Conservation (phyloP, 192 early-diverging fungal species). For the Umbelopsis sp. region DNA sequence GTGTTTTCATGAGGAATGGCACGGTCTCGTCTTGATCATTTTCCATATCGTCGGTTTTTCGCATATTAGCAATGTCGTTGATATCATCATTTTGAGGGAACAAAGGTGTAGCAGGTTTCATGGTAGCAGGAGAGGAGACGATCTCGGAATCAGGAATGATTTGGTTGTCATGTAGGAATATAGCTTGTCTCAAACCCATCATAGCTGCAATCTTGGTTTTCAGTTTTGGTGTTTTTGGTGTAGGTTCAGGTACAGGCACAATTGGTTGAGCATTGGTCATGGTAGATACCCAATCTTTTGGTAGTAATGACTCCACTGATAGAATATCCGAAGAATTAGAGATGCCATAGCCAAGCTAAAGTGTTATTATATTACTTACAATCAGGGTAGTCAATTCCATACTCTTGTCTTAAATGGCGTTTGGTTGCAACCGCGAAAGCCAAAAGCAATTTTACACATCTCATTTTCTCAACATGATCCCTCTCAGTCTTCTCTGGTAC, state of each 20-base stretch:
- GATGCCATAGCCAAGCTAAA: neutral
- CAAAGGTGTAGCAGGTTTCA: neutral
- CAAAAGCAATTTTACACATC: slow-evolving; percentile 52
- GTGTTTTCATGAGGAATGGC: neutral
- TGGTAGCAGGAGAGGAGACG: neutral
- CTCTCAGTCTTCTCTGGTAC: slow-evolving; percentile 48
- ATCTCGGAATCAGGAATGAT: neutral
- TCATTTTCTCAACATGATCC: slow-evolving; percentile 58
- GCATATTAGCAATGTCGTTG: neutral
- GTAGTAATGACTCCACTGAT: slow-evolving; percentile 30
- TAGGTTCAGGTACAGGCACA: neutral
- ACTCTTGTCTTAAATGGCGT: slow-evolving; percentile 67
- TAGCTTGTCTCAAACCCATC: neutral
- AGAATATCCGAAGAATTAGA: neutral
- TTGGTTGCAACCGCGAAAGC: slow-evolving; percentile 61
- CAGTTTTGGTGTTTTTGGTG: neutral
- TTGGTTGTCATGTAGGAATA: neutral
- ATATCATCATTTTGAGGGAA: slow-evolving; percentile 9
- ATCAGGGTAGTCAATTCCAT: slow-evolving; percentile 58
- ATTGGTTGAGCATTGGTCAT: neutral
- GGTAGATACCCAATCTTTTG: slow-evolving; percentile 27
- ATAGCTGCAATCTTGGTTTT: slow-evolving; percentile 9
- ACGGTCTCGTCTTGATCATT: neutral
- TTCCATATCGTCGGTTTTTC: neutral
- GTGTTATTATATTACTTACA: slow-evolving; percentile 23